phyloP scores from a whole-genome alignment of 345 rosid species.

The Arabis hirsuta region DNA sequence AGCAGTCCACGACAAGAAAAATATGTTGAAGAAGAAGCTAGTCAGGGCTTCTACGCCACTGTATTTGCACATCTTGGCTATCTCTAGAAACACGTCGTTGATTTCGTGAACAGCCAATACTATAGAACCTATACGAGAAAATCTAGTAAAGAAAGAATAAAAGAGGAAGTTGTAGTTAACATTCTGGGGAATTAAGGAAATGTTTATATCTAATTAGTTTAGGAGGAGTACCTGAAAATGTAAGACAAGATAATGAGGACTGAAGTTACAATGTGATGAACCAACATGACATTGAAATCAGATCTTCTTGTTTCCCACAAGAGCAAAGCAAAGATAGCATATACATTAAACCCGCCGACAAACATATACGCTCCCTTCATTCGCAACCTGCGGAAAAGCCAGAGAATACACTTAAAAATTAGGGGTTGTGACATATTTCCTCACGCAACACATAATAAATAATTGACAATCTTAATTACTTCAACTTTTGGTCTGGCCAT shows the following conservation, averaged over 20 bases:
- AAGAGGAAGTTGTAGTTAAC: background rate
- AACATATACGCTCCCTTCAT: conserved; percentile 70
- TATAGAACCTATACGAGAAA: conserved; percentile 68
- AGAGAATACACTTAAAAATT: background rate
- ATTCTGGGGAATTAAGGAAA: background rate
- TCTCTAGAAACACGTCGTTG: conserved; percentile 39
- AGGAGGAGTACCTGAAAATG: conserved; percentile 55
- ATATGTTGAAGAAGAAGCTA: conserved; percentile 13
- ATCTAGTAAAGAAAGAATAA: conserved; percentile 50
- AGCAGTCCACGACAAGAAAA: conserved; percentile 55
- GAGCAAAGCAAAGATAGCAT: conserved; percentile 69
- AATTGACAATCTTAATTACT: conserved; percentile 46
- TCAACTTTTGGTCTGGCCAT: conserved; percentile 86
- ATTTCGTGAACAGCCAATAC: conserved; percentile 73
- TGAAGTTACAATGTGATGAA: conserved; percentile 64
- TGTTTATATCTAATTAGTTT: background rate
- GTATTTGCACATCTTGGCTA: no score
- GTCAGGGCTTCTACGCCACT: no score
- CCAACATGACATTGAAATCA: conserved; percentile 70
- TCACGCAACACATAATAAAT: background rate
- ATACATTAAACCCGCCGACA: conserved; percentile 65
- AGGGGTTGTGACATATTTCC: background rate
- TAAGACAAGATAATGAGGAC: conserved; percentile 64
- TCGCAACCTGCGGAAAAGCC: conserved; percentile 52
- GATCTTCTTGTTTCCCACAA: conserved; percentile 86